A percentile compares a stretch with the other conserved stretches of the same genome.
Evolutionary conservation across 352 stramenopile species (phyloP).

Genomic region (Phytopythium chamaehyphon): DNA sequence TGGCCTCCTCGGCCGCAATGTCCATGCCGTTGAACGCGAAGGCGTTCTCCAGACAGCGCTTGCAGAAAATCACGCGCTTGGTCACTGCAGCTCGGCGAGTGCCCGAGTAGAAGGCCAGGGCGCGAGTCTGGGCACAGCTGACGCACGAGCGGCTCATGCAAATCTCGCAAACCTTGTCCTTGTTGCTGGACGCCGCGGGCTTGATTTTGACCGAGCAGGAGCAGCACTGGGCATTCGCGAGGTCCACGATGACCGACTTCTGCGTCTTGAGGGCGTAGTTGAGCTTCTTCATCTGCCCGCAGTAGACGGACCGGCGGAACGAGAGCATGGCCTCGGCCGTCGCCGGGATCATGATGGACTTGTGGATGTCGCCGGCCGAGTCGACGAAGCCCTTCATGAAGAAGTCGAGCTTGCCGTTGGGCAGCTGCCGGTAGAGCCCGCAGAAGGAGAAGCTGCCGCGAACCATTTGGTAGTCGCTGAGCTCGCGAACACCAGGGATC

Average conservation of each 20-base stretch:
- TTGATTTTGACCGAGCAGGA: too few species aligned
- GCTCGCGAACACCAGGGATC: slow-evolving; percentile 23
- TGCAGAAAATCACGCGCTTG: slow-evolving; percentile 21
- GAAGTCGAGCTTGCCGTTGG: not conserved
- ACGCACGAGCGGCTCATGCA: slow-evolving; percentile 2
- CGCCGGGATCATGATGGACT: not conserved
- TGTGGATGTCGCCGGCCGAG: not conserved
- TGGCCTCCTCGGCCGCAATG: slow-evolving; percentile 24
- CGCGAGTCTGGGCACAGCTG: slow-evolving; percentile 17
- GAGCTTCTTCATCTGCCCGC: not conserved
- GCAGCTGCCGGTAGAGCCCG: slow-evolving; percentile 25
- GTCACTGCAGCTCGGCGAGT: slow-evolving; percentile 12
- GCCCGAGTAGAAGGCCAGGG: slow-evolving; percentile 20
- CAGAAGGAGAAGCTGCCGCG: slow-evolving; percentile 39
- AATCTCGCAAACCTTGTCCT: not conserved
- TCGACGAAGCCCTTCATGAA: not conserved
- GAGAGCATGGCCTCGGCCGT: not conserved
- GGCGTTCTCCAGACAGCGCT: slow-evolving; percentile 18
- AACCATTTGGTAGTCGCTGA: slow-evolving; percentile 26
- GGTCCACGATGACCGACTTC: too few species aligned
- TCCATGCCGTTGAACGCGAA: slow-evolving; percentile 14
- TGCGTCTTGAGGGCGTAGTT: too few species aligned
- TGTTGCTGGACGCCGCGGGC: too few species aligned
- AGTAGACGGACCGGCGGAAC: not conserved
- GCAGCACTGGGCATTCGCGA: too few species aligned